Conservation (phyloP, 1,139 yeast genomes). For the Spathaspora sp. region DNA sequence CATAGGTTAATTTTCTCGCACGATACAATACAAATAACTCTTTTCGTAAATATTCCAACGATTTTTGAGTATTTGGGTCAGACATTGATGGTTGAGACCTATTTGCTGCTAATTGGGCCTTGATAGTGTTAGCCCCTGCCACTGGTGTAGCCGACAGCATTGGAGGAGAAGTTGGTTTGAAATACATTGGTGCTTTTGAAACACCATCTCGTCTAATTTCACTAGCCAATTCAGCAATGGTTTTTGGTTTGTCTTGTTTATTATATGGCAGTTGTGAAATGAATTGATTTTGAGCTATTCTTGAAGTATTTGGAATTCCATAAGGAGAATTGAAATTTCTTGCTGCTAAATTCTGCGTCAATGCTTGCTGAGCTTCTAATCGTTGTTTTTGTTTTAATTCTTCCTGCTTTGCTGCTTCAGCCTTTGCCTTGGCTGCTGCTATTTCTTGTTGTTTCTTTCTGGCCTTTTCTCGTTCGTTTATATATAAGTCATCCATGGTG, state of each 20-base stretch:
- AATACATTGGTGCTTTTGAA: conserved; percentile 36
- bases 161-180: conserved; percentile 24
- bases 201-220: conserved; percentile 47
- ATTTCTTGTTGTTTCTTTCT: conserved; percentile 68
- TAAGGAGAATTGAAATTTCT: conserved; percentile 28
- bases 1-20: conserved; percentile 63
- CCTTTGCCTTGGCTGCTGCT: conserved; percentile 57
- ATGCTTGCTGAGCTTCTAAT: conserved; percentile 29
- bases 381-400: conserved; percentile 47
- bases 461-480: conserved; percentile 75
- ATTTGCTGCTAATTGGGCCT: conserved; percentile 56
- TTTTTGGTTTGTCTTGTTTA: conserved; percentile 32
- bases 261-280: conserved; percentile 22
- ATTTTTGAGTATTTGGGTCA: conserved; percentile 54
- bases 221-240: conserved; percentile 57
- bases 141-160: conserved; percentile 10
- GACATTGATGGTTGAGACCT: conserved; percentile 39
- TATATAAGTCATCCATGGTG: conserved; percentile 84
- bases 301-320: conserved; percentile 19
- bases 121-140: conserved; percentile 25
- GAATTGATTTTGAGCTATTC: conserved; percentile 26
- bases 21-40: conserved; percentile 69
- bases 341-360: conserved; percentile 27
- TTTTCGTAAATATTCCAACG: conserved; percentile 66
- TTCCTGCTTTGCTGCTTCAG: conserved; percentile 53